Conservation (phyloP, 2,329 filamentous ascomycete species). For the Arthrocladium fulminans region DNA sequence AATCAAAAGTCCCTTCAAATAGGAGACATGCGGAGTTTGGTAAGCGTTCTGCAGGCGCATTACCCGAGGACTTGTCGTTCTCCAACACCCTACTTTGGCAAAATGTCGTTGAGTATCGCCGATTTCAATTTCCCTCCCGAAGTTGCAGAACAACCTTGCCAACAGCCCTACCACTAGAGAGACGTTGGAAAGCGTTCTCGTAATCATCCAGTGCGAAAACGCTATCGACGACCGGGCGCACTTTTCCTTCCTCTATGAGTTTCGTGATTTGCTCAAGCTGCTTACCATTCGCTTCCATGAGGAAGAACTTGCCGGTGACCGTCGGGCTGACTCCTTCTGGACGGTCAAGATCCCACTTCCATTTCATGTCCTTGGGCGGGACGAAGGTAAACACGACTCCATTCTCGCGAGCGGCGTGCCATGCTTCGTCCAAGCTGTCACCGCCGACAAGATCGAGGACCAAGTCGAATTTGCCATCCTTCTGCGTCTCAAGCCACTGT, state of each 20-base stretch:
- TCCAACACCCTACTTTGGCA: background rate
- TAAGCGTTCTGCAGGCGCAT: background rate
- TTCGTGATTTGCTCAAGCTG: conserved; percentile 32
- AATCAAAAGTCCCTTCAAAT: no score
- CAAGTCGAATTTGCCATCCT: conserved; percentile 29
- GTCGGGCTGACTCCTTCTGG: conserved; percentile 23
- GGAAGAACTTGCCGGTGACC: conserved; percentile 28
- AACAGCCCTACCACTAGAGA: conserved; percentile 32
- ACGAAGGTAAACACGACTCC: conserved; percentile 34
- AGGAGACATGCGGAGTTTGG: background rate
- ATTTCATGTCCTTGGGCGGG: conserved; percentile 26
- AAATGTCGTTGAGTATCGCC: background rate
- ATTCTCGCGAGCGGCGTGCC: conserved; percentile 31
- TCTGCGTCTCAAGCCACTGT: background rate
- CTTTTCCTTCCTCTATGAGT: conserved; percentile 31
- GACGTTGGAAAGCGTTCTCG: conserved; percentile 30
- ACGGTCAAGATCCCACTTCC: conserved; percentile 11
- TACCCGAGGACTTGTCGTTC: background rate
- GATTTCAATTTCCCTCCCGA: background rate
- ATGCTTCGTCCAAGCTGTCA: conserved; percentile 32
- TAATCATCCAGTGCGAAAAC: conserved; percentile 33
- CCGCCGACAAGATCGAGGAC: conserved; percentile 39
- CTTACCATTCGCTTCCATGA: conserved; percentile 31
- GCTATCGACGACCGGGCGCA: conserved; percentile 31
- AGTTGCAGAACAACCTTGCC: conserved; percentile 35